These are phyloP conservation scores for Cenchrus purpureus DNA, from an alignment of 176 grass and related monocot genomes.

Conservation along the genomic window DNA sequence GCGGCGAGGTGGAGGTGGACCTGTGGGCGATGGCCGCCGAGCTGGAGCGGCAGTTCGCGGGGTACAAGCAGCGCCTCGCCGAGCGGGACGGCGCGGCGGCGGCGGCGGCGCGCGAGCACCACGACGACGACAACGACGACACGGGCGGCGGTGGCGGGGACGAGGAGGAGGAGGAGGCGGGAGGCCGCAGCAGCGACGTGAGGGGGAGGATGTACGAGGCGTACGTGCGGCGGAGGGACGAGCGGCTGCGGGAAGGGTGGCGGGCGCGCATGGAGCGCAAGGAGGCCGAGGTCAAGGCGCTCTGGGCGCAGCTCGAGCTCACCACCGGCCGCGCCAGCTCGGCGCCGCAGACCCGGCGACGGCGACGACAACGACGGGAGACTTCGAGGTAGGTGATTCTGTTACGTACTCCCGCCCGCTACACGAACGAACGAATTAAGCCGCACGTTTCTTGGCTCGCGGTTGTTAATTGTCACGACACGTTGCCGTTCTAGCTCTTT, in stretches of 20 bases:
- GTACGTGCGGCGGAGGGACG: constrained; percentile 71
- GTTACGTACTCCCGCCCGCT: neutral
- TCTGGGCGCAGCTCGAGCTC: constrained; percentile 67
- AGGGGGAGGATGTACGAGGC: constrained; percentile 57
- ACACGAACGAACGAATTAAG: neutral
- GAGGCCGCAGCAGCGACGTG: neutral
- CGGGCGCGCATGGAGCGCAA: constrained; percentile 63
- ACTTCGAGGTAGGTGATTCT: constrained; percentile 46
- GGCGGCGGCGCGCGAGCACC: neutral
- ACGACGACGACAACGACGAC: neutral
- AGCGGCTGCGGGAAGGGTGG: constrained; percentile 58
- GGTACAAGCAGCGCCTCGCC: constrained; percentile 64
- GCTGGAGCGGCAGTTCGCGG: constrained; percentile 70
- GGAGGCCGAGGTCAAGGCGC: constrained; percentile 65
- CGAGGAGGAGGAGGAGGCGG: neutral
- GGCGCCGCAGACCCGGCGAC: neutral
- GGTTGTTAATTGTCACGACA: constrained; percentile 37
- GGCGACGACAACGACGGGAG: neutral
- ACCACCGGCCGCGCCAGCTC: neutral
- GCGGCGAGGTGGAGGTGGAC: constrained; percentile 26
- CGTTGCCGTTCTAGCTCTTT: neutral
- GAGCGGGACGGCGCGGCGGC: neutral
- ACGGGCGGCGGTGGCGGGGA: neutral
- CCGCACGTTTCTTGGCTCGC: neutral
- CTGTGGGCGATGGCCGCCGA: constrained; percentile 73